phyloP scores from a whole-genome alignment of 805 yeast species.

The Diddensiella transvaalensis region DNA sequence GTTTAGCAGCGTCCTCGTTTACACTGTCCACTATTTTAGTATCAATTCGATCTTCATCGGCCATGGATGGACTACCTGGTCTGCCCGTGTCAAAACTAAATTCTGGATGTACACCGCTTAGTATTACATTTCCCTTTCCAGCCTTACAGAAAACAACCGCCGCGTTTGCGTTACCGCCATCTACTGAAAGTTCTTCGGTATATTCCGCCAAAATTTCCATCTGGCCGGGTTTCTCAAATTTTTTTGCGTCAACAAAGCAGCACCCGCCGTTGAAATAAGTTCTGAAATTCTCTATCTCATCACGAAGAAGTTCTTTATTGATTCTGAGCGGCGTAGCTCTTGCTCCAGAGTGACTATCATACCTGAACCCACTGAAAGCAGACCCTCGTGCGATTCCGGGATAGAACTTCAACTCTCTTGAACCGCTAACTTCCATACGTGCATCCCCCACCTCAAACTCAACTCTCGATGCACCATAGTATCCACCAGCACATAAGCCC shows the following conservation, averaged over 20 bases:
- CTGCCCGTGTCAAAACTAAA: conserved; percentile 53
- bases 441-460: conserved; percentile 82
- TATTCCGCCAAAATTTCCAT: conserved; percentile 76
- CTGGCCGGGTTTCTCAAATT: conserved; percentile 38
- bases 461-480: conserved; percentile 67
- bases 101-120: conserved; percentile 91
- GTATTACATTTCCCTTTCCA: conserved; percentile 72
- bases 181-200: conserved; percentile 51
- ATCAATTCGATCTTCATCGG: conserved; percentile 9
- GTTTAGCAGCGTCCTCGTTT: conserved; percentile 40
- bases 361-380: conserved; percentile 74
- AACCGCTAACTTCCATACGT: conserved; percentile 74
- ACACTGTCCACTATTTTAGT: conserved; percentile 30
- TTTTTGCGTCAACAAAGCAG: conserved; percentile 71
- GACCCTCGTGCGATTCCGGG: conserved; percentile 84
- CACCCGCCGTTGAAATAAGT: conserved; percentile 88
- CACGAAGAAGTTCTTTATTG: conserved; percentile 23
- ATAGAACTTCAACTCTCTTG: conserved; percentile 75
- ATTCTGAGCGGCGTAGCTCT: conserved; percentile 50
- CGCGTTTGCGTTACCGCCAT: conserved; percentile 44
- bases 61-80: conserved; percentile 22
- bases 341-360: conserved; percentile 75
- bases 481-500: conserved; percentile 96
- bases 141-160: conserved; percentile 67
- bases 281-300: conserved; percentile 16